Percentiles rank a stretch among this genome's conserved stretches.
These are phyloP conservation scores for Pyricularia grisea DNA, from an alignment of 2,329 filamentous ascomycete species.

Conservation along the genomic window DNA sequence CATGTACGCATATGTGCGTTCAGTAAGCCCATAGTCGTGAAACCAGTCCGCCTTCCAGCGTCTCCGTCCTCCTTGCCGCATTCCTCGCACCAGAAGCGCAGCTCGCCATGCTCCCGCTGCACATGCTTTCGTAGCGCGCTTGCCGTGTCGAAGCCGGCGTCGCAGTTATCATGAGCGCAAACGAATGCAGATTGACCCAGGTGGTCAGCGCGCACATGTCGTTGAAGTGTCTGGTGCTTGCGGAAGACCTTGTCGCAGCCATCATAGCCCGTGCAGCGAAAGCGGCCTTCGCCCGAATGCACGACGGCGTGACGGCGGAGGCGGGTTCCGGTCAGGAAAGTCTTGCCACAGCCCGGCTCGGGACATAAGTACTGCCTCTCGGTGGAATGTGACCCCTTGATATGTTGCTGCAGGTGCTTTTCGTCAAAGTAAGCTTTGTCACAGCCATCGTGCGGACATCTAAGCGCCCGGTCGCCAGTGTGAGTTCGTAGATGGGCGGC, in stretches of 20 bases:
- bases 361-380: constrained; percentile 63
- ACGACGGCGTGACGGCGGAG: constrained; percentile 69
- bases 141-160: constrained; percentile 63
- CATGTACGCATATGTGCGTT: constrained; percentile 63
- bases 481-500: constrained; percentile 76
- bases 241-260: constrained; percentile 72
- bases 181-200: constrained; percentile 60
- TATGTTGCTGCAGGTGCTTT: constrained; percentile 77
- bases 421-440: constrained; percentile 78
- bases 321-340: constrained; percentile 70
- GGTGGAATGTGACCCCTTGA: constrained; percentile 70
- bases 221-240: constrained; percentile 77
- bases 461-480: constrained; percentile 73
- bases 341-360: constrained; percentile 66
- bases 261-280: constrained; percentile 59
- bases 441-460: constrained; percentile 61
- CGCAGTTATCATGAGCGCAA: constrained; percentile 55
- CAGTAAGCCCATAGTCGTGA: constrained; percentile 63
- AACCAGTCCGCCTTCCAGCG: constrained; percentile 33
- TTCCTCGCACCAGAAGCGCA: constrained; percentile 67
- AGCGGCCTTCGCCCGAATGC: constrained; percentile 69
- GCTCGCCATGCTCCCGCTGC: constrained; percentile 58
- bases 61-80: constrained; percentile 37
- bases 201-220: constrained; percentile 72
- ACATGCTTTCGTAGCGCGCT: constrained; percentile 63